Percentiles rank a stretch among this genome's conserved stretches.
Evolutionary conservation across 306 rosid species (phyloP).

Genomic region (Cucurbita ficifolia): DNA sequence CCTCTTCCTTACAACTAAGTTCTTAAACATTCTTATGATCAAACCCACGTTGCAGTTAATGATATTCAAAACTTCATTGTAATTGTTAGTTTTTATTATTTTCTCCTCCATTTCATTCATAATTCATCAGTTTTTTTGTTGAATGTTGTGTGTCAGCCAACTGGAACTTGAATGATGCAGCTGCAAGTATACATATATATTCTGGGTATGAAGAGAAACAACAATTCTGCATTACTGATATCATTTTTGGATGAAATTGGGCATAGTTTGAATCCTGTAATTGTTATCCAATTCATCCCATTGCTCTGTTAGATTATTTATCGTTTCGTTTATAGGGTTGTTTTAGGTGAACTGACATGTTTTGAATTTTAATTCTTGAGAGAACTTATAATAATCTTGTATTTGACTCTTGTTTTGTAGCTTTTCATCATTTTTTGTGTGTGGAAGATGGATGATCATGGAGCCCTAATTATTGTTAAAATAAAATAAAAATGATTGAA

Average conservation of each 20-base stretch:
- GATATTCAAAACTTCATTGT: neutral
- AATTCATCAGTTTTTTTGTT: neutral
- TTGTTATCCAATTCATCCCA: neutral
- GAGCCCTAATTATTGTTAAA: too few relatives aligned
- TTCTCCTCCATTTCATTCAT: neutral
- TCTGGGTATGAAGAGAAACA: neutral
- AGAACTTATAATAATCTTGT: neutral
- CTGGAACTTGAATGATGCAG: neutral
- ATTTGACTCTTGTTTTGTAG: neutral
- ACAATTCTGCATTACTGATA: neutral
- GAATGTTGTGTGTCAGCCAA: neutral
- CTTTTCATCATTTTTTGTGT: neutral
- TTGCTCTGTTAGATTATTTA: neutral
- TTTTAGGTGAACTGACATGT: neutral
- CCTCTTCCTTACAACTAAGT: neutral
- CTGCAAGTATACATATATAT: neutral
- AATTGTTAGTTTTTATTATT: neutral
- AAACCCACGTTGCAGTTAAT: neutral
- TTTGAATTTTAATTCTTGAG: neutral
- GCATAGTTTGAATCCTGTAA: neutral
- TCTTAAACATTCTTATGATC: neutral
- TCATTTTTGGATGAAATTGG: slow-evolving; percentile 7
- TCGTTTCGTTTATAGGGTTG: neutral
- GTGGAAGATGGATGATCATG: neutral
- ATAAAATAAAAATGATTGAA: too few relatives aligned